phyloP scores from a whole-genome alignment of 768 basidiomycete species.

The Serendipita sp. region DNA sequence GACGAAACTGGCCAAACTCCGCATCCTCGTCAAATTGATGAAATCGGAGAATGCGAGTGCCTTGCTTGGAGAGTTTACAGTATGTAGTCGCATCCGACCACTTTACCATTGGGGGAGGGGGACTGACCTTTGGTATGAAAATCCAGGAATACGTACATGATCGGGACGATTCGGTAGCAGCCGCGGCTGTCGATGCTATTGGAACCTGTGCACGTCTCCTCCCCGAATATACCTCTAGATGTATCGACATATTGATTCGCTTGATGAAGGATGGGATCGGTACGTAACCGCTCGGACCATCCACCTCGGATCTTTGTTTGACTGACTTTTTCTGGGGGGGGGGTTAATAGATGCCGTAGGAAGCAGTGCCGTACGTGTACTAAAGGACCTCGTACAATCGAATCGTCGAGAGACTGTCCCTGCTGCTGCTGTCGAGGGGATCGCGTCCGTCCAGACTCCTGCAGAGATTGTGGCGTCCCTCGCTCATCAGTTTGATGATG shows the following conservation, averaged over 20 bases:
- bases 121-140: neutral
- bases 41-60: constrained; percentile 48
- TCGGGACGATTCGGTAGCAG: constrained; percentile 50
- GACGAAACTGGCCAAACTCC: constrained; percentile 62
- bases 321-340: no score
- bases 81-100: neutral
- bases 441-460: constrained; percentile 18
- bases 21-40: constrained; percentile 49
- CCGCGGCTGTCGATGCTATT: constrained; percentile 59
- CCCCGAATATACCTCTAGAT: constrained; percentile 53
- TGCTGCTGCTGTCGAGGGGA: neutral
- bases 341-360: constrained; percentile 49
- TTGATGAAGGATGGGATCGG: constrained; percentile 71
- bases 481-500: constrained; percentile 60
- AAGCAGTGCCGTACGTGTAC: constrained; percentile 64
- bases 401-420: constrained; percentile 16
- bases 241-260: constrained; percentile 55
- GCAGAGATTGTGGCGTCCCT: constrained; percentile 62
- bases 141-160: constrained; percentile 69
- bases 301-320: neutral
- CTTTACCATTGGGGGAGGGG: neutral
- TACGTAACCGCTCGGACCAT: constrained; percentile 18
- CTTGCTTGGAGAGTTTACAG: constrained; percentile 65
- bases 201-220: constrained; percentile 56
- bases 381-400: constrained; percentile 72